A percentile compares a stretch with the other conserved stretches of the same genome.
These are phyloP conservation scores for Barbatosphaeria neglecta DNA, from an alignment of 495 filamentous ascomycete species.

Conservation along the genomic window DNA sequence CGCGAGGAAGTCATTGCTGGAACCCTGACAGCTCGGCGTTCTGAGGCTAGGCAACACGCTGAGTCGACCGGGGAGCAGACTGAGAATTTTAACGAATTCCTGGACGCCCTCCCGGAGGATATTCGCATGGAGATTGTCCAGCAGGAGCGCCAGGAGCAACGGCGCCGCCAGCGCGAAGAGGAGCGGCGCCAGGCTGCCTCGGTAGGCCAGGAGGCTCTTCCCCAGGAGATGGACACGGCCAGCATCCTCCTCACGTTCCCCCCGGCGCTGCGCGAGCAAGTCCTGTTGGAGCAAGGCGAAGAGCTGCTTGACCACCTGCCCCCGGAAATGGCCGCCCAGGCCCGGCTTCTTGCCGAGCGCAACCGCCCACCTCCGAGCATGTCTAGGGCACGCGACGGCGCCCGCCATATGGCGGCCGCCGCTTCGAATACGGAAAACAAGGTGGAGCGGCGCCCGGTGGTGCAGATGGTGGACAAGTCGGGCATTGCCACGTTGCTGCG, in stretches of 20 bases:
- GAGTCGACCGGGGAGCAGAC: slow-evolving; percentile 55
- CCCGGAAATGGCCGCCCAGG: slow-evolving; percentile 73
- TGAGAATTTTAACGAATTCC: slow-evolving; percentile 87
- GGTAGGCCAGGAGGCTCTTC: slow-evolving; percentile 40
- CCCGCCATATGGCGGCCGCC: slow-evolving; percentile 14
- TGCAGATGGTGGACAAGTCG: slow-evolving; percentile 94
- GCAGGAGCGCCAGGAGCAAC: slow-evolving; percentile 79
- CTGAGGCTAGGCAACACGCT: slow-evolving; percentile 59
- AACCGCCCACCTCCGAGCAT: slow-evolving; percentile 11
- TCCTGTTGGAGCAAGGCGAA: slow-evolving; percentile 84
- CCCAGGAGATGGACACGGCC: slow-evolving; percentile 83
- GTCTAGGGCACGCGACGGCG: slow-evolving; percentile 14
- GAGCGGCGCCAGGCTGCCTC: slow-evolving; percentile 41
- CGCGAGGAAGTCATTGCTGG: slow-evolving; percentile 90
- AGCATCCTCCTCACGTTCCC: slow-evolving; percentile 88
- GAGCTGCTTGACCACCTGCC: slow-evolving; percentile 78
- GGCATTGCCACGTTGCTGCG: slow-evolving; percentile 89
- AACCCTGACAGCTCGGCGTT: slow-evolving; percentile 70
- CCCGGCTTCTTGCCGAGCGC: slow-evolving; percentile 45
- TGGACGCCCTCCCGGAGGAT: slow-evolving; percentile 82
- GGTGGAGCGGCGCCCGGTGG: slow-evolving; percentile 61
- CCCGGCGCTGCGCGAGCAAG: slow-evolving; percentile 68
- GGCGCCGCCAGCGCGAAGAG: slow-evolving; percentile 78
- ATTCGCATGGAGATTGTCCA: slow-evolving; percentile 82
- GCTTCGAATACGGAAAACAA: slow-evolving; percentile 36